Evolutionary conservation across 2,329 filamentous ascomycete genomes (phyloP).

Genomic region (Dothideomycetes sp.): DNA sequence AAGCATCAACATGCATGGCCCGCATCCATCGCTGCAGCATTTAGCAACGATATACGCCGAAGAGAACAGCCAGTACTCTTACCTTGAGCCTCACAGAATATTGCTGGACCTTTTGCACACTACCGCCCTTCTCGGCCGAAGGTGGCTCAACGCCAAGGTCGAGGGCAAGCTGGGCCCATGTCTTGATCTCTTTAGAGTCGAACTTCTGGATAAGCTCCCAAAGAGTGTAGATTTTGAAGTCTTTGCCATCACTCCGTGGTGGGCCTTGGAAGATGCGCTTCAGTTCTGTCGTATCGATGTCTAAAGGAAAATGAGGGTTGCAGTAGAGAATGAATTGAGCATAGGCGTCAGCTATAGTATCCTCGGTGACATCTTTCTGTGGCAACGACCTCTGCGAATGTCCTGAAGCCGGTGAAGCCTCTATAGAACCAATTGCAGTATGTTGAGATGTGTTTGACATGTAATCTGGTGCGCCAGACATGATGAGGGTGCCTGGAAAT

Average conservation of each 20-base stretch:
- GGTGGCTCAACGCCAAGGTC: constrained; percentile 83
- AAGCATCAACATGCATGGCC: constrained; percentile 88
- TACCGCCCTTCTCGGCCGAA: constrained; percentile 64
- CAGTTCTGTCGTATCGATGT: constrained; percentile 58
- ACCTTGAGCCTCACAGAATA: constrained; percentile 90
- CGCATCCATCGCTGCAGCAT: constrained; percentile 67
- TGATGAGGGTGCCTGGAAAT: too few relatives aligned
- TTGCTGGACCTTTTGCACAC: constrained; percentile 86
- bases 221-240: constrained; percentile 65
- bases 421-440: not conserved
- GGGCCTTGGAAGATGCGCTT: constrained; percentile 67
- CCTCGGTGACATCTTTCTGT: constrained; percentile 53
- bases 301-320: constrained; percentile 67
- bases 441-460: too few relatives aligned
- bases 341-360: constrained; percentile 71
- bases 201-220: constrained; percentile 71
- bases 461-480: too few relatives aligned
- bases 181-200: constrained; percentile 76
- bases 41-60: not conserved
- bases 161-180: constrained; percentile 80
- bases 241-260: constrained; percentile 79
- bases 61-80: constrained; percentile 15
- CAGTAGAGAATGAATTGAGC: constrained; percentile 80
- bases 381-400: constrained; percentile 40
- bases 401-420: not conserved